phyloP scores from a whole-genome alignment of 1,139 yeast genomes.

The Geotrichum bryndzae region DNA sequence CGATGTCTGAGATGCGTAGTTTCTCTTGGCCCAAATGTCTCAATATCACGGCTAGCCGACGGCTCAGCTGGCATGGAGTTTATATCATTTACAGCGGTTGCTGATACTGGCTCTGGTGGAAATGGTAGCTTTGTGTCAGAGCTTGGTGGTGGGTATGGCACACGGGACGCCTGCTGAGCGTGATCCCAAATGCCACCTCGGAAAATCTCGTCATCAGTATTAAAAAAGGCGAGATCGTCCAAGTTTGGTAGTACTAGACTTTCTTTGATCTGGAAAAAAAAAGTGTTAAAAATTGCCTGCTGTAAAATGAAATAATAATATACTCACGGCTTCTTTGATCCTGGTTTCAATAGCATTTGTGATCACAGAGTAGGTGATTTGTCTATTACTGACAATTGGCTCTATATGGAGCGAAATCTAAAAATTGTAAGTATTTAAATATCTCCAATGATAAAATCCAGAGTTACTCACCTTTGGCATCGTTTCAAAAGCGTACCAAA shows the following conservation, averaged over 20 bases:
- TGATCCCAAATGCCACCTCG: slow-evolving; percentile 84
- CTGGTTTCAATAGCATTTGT: slow-evolving; percentile 75
- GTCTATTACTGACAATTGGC: slow-evolving; percentile 82
- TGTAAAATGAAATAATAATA: not conserved
- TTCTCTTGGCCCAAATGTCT: not conserved
- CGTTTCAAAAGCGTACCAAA: slow-evolving; percentile 83
- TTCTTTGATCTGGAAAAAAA: slow-evolving; percentile 44
- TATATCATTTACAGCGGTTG: not conserved
- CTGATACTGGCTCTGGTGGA: slow-evolving; percentile 2
- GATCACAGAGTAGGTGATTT: slow-evolving; percentile 67
- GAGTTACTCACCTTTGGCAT: slow-evolving; percentile 67
- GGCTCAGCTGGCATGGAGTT: not conserved
- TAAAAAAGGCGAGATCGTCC: slow-evolving; percentile 78
- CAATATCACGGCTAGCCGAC: not conserved
- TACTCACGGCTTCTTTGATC: slow-evolving; percentile 55
- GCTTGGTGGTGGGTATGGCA: not conserved
- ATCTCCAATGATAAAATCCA: not conserved
- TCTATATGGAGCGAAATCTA: slow-evolving; percentile 52
- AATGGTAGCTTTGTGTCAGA: not conserved
- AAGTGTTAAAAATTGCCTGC: not conserved
- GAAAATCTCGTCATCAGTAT: slow-evolving; percentile 59
- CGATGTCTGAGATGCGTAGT: not conserved
- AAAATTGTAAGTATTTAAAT: not conserved
- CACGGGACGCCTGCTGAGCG: slow-evolving; percentile 2
- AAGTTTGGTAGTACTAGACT: slow-evolving; percentile 77